Percentiles rank a stretch among this genome's conserved stretches.
phyloP scores from a whole-genome alignment of 2,329 filamentous ascomycete species.

The Biscogniauxia mediterranea region DNA sequence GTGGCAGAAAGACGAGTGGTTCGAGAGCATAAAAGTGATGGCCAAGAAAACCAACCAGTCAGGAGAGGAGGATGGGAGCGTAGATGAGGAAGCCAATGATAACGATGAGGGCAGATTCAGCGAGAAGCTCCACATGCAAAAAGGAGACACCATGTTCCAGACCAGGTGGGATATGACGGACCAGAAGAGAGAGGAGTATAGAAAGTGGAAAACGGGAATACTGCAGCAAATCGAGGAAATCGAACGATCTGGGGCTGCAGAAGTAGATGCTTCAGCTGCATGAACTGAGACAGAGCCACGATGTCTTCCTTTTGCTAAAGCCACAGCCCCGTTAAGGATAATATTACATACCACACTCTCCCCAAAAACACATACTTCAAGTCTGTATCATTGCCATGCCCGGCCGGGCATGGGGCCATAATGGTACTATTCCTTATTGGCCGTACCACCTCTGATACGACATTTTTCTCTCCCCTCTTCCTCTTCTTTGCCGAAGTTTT shows the following conservation, averaged over 20 bases:
- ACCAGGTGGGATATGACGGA: conserved; percentile 68
- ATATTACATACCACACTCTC: no score
- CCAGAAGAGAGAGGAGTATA: conserved; percentile 58
- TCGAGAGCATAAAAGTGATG: conserved; percentile 55
- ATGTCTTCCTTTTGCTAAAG: no score
- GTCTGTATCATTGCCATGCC: no score
- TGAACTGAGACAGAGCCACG: conserved; percentile 2
- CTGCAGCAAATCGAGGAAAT: conserved; percentile 53
- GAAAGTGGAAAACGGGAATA: conserved; percentile 61
- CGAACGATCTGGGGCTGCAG: conserved; percentile 31
- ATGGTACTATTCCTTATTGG: no score
- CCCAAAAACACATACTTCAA: no score
- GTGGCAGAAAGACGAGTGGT: conserved; percentile 66
- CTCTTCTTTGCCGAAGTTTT: no score
- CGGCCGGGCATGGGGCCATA: no score
- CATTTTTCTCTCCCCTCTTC: no score
- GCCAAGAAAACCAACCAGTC: conserved; percentile 33
- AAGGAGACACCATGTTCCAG: conserved; percentile 71
- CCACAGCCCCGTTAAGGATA: no score
- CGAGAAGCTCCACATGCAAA: conserved; percentile 43
- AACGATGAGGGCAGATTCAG: conserved; percentile 33
- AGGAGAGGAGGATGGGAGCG: conserved; percentile 27
- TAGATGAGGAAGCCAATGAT: conserved; percentile 32
- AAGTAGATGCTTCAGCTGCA: conserved; percentile 15
- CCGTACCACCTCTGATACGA: no score